Conservation (phyloP, 2,329 filamentous ascomycete species). For the Cladosporium colombiae region DNA sequence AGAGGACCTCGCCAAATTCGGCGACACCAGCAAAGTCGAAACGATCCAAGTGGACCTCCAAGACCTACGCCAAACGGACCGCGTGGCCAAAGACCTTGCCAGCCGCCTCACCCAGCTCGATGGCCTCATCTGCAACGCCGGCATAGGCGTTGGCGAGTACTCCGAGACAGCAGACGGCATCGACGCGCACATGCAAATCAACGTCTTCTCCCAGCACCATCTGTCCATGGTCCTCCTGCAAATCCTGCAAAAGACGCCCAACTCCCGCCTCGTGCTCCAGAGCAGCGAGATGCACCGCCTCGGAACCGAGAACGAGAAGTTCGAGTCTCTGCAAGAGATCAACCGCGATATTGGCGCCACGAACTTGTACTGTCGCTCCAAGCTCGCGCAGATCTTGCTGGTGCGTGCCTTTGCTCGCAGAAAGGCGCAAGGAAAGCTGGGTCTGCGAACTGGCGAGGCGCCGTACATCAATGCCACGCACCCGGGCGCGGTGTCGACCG, state of each 20-base stretch:
- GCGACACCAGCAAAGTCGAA: slow-evolving; percentile 48
- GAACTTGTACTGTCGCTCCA: slow-evolving; percentile 52
- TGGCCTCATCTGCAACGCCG: slow-evolving; percentile 52
- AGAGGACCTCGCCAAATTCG: slow-evolving; percentile 46
- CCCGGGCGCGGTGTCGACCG: slow-evolving; percentile 51
- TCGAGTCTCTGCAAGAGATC: slow-evolving; percentile 49
- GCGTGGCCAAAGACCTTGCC: slow-evolving; percentile 47
- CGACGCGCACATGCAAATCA: slow-evolving; percentile 54
- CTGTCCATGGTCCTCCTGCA: slow-evolving; percentile 51
- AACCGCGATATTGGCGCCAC: slow-evolving; percentile 52
- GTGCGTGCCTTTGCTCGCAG: slow-evolving; percentile 45
- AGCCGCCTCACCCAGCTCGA: slow-evolving; percentile 48
- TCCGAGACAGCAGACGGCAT: slow-evolving; percentile 53
- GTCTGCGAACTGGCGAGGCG: slow-evolving; percentile 28
- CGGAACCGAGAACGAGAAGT: slow-evolving; percentile 42
- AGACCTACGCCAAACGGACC: slow-evolving; percentile 48
- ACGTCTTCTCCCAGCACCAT: slow-evolving; percentile 53
- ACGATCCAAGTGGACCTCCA: slow-evolving; percentile 51
- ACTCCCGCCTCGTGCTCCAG: slow-evolving; percentile 52
- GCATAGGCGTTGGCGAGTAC: slow-evolving; percentile 52
- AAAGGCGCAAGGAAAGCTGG: slow-evolving; percentile 41
- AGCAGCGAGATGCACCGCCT: slow-evolving; percentile 52
- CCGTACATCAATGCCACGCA: slow-evolving; percentile 54
- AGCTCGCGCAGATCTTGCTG: slow-evolving; percentile 53
- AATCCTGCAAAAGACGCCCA: slow-evolving; percentile 45